A percentile compares a stretch with the other conserved stretches of the same genome.
These are phyloP conservation scores for Wallacemonas collosoma DNA, from an alignment of 208 protist species.

Conservation along the genomic window DNA sequence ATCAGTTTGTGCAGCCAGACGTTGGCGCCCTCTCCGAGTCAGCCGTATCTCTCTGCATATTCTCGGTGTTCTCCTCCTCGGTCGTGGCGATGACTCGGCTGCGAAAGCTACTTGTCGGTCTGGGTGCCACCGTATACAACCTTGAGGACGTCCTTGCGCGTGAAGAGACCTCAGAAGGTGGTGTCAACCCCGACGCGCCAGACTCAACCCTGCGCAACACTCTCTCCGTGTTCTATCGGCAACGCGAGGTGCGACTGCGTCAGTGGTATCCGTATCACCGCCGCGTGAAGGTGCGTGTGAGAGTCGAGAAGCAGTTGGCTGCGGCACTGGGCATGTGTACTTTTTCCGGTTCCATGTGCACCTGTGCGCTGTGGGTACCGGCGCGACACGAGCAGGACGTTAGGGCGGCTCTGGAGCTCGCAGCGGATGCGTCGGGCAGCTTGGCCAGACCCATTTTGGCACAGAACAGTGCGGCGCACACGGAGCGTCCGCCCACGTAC, in stretches of 20 bases:
- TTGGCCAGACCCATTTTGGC: conserved; percentile 89
- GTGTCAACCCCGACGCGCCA: no score
- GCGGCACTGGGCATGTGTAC: conserved; percentile 94
- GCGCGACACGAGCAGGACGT: conserved; percentile 52
- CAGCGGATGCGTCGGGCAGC: conserved; percentile 50
- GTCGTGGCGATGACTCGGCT: conserved; percentile 66
- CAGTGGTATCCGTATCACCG: conserved; percentile 51
- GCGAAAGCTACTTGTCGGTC: conserved; percentile 86
- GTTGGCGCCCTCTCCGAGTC: conserved; percentile 21
- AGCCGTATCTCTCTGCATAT: conserved; percentile 71
- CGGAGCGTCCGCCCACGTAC: conserved; percentile 94
- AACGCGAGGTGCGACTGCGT: conserved; percentile 18
- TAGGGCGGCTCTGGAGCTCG: conserved; percentile 47
- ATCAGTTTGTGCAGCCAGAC: conserved; percentile 57
- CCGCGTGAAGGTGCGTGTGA: conserved; percentile 43
- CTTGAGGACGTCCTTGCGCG: conserved; percentile 51
- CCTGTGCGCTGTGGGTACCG: conserved; percentile 94
- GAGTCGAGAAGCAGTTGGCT: conserved; percentile 53
- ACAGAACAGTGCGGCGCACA: conserved; percentile 40
- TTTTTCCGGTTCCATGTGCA: conserved; percentile 81
- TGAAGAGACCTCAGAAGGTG: background rate
- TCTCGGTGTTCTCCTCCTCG: conserved; percentile 92
- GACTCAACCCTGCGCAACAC: background rate
- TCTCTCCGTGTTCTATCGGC: background rate
- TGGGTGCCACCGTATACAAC: conserved; percentile 88